Evolutionary conservation across 306 rosid genomes (phyloP), one percentile per base, ranked within the genome.

Genomic region (Vachellia collinsii): DNA sequence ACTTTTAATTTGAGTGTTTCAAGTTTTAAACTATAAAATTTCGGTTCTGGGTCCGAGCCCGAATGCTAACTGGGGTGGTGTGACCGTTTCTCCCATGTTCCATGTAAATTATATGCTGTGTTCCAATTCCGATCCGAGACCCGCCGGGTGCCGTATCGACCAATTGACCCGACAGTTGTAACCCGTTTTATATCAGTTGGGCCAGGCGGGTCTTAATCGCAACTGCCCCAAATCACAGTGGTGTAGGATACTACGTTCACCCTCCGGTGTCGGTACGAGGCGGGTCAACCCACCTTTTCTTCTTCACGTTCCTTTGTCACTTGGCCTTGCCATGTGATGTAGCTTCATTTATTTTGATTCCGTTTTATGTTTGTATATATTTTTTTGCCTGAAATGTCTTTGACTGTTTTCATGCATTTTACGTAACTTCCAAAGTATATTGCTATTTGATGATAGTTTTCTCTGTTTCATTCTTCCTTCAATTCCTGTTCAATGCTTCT

Each of bases 71-170:
- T 36, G 47, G 77, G 77, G 63, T 19, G 43, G 7, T 16, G 39
- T 51, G 77, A 17, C 64, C 47, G 17, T 19, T 34, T 50, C 0
- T 1, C 16, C 25, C 14, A 34, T 51, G 64, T 72, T 48, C 50
- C 47, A 50, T 51, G 43, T 17, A 10, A 23, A 25, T 71, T 48
- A 48, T 48, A 16, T 22, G 56, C 12, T 72, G 14, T 48, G 76
- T 72, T 72, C 62, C 16, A 62, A 72, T 72, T 48, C 76, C 76
- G 76, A 72, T 72, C 76, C 76, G 25, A 72, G 23, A 72, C 76
- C 76, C 76, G 11, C 44, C 76, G 76, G 76, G 76, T 44, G 62
- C 62, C 42, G 20, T 8, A 29, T 17, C 76, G 76, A 41, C 44
- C 9, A 46, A 13, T 17, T 16, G 46, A 72, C 76, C 76, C 76